phyloP scores from a whole-genome alignment of 2,329 filamentous ascomycete genomes.

The Fusarium dlaminii region DNA sequence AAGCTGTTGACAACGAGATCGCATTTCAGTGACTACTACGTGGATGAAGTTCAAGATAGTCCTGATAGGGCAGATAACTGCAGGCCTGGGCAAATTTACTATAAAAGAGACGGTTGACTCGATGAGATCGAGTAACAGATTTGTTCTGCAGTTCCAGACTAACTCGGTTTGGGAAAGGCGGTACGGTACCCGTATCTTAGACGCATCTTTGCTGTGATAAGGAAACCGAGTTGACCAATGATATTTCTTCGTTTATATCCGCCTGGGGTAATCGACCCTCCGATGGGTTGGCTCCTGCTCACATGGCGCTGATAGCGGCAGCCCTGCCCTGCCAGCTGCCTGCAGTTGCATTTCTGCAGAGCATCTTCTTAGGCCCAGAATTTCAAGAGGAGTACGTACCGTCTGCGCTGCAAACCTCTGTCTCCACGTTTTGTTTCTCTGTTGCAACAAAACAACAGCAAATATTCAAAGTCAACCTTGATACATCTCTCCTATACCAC shows the following conservation, averaged over 20 bases:
- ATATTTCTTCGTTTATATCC: constrained; percentile 7
- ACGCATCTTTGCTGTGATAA: constrained; percentile 33
- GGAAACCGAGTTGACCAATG: constrained; percentile 26
- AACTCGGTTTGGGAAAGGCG: constrained; percentile 11
- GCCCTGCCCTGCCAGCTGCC: constrained; percentile 1
- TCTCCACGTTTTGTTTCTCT: not conserved
- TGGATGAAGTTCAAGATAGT: constrained; percentile 9
- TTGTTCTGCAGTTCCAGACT: constrained; percentile 24
- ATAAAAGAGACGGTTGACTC: constrained; percentile 49
- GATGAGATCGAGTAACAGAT: constrained; percentile 56
- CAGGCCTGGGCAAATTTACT: constrained; percentile 5
- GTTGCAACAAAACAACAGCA: not conserved
- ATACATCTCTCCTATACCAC: not conserved
- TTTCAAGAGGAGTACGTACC: not conserved
- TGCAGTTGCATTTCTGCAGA: constrained; percentile 7
- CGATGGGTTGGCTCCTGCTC: constrained; percentile 20
- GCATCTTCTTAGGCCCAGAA: constrained; percentile 18
- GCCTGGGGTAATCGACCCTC: constrained; percentile 38
- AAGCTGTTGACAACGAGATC: constrained; percentile 8
- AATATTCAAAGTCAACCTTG: not conserved
- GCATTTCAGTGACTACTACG: constrained; percentile 18
- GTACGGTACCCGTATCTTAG: constrained; percentile 33
- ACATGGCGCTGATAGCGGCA: constrained; percentile 25
- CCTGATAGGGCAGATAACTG: constrained; percentile 28
- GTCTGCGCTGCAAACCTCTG: not conserved